phyloP scores from a whole-genome alignment of 768 basidiomycete species.

The Mycena vulgaris region DNA sequence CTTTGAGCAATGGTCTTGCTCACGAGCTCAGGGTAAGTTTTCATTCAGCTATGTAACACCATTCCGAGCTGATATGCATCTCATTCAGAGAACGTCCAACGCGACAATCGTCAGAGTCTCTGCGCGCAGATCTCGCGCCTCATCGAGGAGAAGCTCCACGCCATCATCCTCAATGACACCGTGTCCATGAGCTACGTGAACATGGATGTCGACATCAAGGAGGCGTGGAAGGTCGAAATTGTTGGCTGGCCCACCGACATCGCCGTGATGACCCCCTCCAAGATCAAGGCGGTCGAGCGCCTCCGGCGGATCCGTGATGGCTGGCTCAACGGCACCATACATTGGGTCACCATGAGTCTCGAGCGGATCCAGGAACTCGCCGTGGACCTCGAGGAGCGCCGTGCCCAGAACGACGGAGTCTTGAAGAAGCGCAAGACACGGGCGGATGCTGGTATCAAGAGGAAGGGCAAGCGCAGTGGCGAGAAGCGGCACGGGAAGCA shows the following conservation, averaged over 20 bases:
- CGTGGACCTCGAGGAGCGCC: neutral
- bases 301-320: neutral
- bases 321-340: neutral
- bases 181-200: neutral
- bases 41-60: neutral
- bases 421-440: neutral
- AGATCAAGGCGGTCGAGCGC: neutral
- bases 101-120: neutral
- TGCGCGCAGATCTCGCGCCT: neutral
- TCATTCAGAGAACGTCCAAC: neutral
- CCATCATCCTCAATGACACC: neutral
- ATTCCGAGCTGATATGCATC: neutral
- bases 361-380: neutral
- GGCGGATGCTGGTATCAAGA: neutral
- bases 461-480: neutral
- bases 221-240: neutral
- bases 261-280: neutral
- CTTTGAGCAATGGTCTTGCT: neutral
- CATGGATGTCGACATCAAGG: constrained; percentile 2
- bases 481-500: neutral
- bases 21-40: neutral
- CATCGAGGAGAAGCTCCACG: neutral
- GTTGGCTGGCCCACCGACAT: constrained; percentile 6
- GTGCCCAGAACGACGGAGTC: neutral
- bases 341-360: neutral